Evolutionary conservation across 768 basidiomycete genomes (phyloP), one percentile per base, ranked within the genome.

Genomic region (Guyanaporus albipodus): DNA sequence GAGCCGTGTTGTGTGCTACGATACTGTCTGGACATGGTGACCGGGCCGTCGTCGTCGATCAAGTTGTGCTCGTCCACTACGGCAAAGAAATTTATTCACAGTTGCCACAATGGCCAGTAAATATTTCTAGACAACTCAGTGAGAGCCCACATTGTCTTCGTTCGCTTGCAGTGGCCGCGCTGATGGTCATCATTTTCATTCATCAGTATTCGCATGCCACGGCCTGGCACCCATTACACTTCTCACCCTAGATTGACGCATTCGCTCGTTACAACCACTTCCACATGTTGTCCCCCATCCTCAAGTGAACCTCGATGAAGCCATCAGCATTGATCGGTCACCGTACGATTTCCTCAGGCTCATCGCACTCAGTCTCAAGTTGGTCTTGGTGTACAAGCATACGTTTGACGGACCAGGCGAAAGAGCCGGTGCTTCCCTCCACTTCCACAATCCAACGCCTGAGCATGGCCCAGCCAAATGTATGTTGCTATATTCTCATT

Each of bases 361-460:
- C 2, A 62, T 80, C 10, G 76, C 77, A 0, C 51, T 71, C 6
- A 77, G 76, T 10, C 64, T 80, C 17, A 76, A 78, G 49, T 70
- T 80, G 2, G 77, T 76, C 0, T 57, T 79, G 12, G 70, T 76
- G 2, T 64, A 79, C n/a, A 59, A 73, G 34, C 79, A 81, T 52
- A 60, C 55, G 0, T 77, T 65, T 44, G 65, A 72, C 8, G 64
- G 61, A 6, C 54, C 61, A 4, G 70, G 71, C 6, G 71, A 72
- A 52, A 69, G 70, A 2, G 67, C 67, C 24, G 60, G 74, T 73
- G 44, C 23, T 61, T 57, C 14, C n/a, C n/a, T n/a, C n/a, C n/a
- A n/a, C n/a, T n/a, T n/a, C n/a, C n/a, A n/a, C n/a, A n/a, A n/a
- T n/a, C n/a, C n/a, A n/a, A n/a, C n/a, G n/a, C n/a, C n/a, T n/a